Evolutionary conservation across 495 filamentous ascomycete species (phyloP).

Genomic region (Cladorrhinum samala): DNA sequence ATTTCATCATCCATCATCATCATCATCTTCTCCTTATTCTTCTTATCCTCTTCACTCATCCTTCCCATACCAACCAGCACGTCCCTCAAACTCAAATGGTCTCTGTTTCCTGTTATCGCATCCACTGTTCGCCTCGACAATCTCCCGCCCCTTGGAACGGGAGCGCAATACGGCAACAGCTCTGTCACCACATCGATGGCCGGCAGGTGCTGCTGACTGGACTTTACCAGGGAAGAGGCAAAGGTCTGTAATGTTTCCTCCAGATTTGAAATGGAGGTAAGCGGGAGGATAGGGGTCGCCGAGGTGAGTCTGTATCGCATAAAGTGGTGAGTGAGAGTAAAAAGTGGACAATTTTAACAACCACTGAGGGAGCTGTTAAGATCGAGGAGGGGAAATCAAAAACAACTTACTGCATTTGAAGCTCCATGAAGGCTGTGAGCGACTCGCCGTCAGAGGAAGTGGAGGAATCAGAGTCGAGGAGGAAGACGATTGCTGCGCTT

Average conservation of each 20-base stretch:
- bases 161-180: neutral
- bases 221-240: neutral
- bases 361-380: no score
- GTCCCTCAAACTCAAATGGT: no score
- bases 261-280: neutral
- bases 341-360: neutral
- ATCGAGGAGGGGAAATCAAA: neutral
- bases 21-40: neutral
- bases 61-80: neutral
- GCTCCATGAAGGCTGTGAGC: conserved; percentile 32
- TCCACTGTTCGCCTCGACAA: neutral
- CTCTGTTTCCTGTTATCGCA: neutral
- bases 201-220: neutral
- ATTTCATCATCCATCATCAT: no score
- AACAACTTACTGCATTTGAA: conserved; percentile 36
- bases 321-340: neutral
- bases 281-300: neutral
- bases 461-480: conserved; percentile 35
- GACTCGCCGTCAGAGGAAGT: conserved; percentile 8
- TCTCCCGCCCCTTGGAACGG: neutral
- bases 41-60: neutral
- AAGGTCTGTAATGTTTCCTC: neutral
- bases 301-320: neutral
- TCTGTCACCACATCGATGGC: neutral
- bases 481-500: conserved; percentile 48